Evolutionary conservation across 768 basidiomycete genomes (phyloP).

Genomic region (Termitomyces sp.): DNA sequence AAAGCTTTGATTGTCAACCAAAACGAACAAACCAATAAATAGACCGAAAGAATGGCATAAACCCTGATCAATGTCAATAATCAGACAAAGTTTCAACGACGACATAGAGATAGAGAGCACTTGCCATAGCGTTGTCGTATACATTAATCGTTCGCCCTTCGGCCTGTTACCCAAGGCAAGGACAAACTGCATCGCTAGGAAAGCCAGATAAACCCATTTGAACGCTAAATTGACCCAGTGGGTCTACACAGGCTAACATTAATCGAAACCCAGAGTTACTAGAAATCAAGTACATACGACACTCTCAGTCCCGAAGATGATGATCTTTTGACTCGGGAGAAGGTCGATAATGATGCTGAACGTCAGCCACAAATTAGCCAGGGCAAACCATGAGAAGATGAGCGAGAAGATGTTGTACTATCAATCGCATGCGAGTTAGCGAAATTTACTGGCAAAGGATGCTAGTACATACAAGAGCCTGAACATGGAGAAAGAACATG

Average conservation of each 20-base stretch:
- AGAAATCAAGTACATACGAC: constrained; percentile 49
- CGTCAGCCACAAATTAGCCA: constrained; percentile 93
- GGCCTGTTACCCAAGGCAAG: constrained; percentile 76
- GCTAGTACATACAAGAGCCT: constrained; percentile 67
- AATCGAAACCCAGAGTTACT: background rate
- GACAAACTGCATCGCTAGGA: constrained; percentile 73
- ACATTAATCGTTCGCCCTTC: constrained; percentile 80
- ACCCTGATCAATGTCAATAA: constrained; percentile 49
- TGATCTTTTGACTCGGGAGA: constrained; percentile 51
- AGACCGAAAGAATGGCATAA: constrained; percentile 79
- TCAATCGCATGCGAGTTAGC: background rate
- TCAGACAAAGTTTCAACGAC: background rate
- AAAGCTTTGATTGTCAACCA: constrained; percentile 83
- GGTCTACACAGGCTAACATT: constrained; percentile 47
- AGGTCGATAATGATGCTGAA: constrained; percentile 95
- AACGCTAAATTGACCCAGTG: constrained; percentile 83
- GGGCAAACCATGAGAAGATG: constrained; percentile 89
- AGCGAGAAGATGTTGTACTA: constrained; percentile 88
- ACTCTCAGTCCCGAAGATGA: constrained; percentile 69
- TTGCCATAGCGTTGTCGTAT: constrained; percentile 72
- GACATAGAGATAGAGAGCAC: constrained; percentile 18
- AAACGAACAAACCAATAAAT: constrained; percentile 85
- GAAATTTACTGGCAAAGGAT: background rate
- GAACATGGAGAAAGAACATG: constrained; percentile 96
- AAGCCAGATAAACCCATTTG: constrained; percentile 85